These are phyloP conservation scores for Nannochloris sp. DNA, from an alignment of 139 green algal species.

Conservation along the genomic window DNA sequence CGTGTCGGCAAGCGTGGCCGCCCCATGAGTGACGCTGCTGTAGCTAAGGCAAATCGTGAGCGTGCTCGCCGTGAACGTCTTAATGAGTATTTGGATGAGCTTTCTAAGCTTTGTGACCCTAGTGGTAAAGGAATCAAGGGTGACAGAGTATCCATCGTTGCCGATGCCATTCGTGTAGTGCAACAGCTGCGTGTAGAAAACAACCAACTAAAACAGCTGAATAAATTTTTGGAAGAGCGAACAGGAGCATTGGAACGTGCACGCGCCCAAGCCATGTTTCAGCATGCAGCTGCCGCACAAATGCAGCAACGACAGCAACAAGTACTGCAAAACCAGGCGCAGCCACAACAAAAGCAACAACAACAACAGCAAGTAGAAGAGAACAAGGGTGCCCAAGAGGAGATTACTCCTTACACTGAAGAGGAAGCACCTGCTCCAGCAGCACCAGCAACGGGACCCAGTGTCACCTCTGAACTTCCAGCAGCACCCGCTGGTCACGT, in stretches of 20 bases:
- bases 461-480: too few species aligned
- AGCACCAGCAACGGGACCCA: not conserved
- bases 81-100: conserved; percentile 49
- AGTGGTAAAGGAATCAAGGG: conserved; percentile 29
- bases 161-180: conserved; percentile 42
- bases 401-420: not conserved
- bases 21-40: conserved; percentile 7
- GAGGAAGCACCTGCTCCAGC: not conserved
- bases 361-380: conserved; percentile 4
- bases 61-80: conserved; percentile 35
- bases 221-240: conserved; percentile 52
- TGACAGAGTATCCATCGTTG: conserved; percentile 44
- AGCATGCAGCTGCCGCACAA: conserved; percentile 2
- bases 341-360: conserved; percentile 7
- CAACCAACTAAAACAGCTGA: conserved; percentile 51
- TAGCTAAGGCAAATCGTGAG: conserved; percentile 37
- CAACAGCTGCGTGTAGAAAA: conserved; percentile 44
- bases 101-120: conserved; percentile 37
- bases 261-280: conserved; percentile 26
- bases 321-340: conserved; percentile 1
- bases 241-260: conserved; percentile 5
- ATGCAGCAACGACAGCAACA: conserved; percentile 22
- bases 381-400: not conserved
- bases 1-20: conserved; percentile 6
- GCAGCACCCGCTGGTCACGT: conserved; percentile 3